Percentiles rank a stretch among this genome's conserved stretches.
Evolutionary conservation across 805 yeast species (phyloP).

Genomic region (Myxozyma sirexii): DNA sequence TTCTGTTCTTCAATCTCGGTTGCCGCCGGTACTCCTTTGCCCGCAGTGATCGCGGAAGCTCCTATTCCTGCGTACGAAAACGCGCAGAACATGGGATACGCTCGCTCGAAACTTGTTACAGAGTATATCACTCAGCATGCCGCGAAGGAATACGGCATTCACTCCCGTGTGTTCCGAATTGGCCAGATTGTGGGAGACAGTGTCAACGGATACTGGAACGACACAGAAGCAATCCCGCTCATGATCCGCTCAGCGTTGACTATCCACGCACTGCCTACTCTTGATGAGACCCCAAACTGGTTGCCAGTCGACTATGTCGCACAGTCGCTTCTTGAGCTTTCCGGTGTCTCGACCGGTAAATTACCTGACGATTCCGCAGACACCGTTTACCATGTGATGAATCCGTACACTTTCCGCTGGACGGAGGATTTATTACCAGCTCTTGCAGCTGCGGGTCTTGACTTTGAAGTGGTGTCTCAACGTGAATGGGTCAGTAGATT

Average conservation of each 20-base stretch:
- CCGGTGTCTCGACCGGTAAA: constrained; percentile 1
- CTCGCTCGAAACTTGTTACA: constrained; percentile 25
- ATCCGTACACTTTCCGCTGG: constrained; percentile 23
- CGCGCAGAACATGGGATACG: constrained; percentile 30
- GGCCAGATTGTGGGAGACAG: constrained; percentile 28
- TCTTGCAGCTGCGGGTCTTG: constrained; percentile 13
- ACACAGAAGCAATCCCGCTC: constrained; percentile 28
- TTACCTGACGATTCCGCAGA: constrained; percentile 8
- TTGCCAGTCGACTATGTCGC: constrained; percentile 30
- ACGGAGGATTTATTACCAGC: constrained; percentile 24
- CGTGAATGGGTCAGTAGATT: constrained; percentile 18
- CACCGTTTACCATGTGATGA: constrained; percentile 18
- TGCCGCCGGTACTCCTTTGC: constrained; percentile 23
- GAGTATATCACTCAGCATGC: constrained; percentile 20
- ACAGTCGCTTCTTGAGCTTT: constrained; percentile 13
- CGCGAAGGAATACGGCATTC: constrained; percentile 1
- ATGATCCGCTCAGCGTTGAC: constrained; percentile 26
- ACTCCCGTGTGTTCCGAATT: constrained; percentile 22
- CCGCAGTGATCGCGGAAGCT: constrained; percentile 16
- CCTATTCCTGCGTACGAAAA: constrained; percentile 11
- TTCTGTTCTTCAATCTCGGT: constrained; percentile 28
- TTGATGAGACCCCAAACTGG: constrained; percentile 25
- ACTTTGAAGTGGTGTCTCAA: constrained; percentile 10
- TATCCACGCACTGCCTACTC: constrained; percentile 20
- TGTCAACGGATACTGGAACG: constrained; percentile 26